Evolutionary conservation across 2,329 filamentous ascomycete genomes (phyloP).

Genomic region (Alternaria panax): DNA sequence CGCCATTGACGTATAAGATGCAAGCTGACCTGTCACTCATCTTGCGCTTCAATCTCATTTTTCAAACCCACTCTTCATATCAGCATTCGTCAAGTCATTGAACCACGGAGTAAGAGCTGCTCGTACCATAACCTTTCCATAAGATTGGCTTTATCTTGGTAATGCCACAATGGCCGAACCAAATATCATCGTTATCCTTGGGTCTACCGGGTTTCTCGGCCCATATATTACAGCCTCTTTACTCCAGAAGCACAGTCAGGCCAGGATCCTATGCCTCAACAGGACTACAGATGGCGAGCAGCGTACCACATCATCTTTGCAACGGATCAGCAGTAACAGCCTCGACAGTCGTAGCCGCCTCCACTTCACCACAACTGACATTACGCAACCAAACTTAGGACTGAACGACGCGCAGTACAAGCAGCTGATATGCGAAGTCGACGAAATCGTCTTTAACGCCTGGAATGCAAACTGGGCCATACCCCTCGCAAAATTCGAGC

Average conservation of each 20-base stretch:
- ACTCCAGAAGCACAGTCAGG: neutral
- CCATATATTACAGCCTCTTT: conserved; percentile 1
- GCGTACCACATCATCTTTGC: neutral
- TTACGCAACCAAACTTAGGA: neutral
- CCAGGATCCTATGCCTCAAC: conserved; percentile 1
- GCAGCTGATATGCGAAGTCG: neutral
- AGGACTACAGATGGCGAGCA: neutral
- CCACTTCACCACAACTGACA: neutral
- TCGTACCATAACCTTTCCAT: neutral
- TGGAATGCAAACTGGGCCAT: conserved; percentile 1
- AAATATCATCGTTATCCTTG: neutral
- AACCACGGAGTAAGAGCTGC: neutral
- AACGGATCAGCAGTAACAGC: neutral
- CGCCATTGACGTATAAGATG: neutral
- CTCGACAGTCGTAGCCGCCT: neutral
- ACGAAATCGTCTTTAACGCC: conserved; percentile 1
- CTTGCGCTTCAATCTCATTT: neutral
- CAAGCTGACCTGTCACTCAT: neutral
- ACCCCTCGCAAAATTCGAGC: neutral
- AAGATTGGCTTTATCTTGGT: neutral
- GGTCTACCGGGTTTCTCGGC: neutral
- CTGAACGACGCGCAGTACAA: neutral
- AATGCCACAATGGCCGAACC: neutral
- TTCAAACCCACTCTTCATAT: neutral
- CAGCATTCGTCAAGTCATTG: neutral